Conservation (phyloP, 2,329 filamentous ascomycete species). For the Botryotinia narcissicola region DNA sequence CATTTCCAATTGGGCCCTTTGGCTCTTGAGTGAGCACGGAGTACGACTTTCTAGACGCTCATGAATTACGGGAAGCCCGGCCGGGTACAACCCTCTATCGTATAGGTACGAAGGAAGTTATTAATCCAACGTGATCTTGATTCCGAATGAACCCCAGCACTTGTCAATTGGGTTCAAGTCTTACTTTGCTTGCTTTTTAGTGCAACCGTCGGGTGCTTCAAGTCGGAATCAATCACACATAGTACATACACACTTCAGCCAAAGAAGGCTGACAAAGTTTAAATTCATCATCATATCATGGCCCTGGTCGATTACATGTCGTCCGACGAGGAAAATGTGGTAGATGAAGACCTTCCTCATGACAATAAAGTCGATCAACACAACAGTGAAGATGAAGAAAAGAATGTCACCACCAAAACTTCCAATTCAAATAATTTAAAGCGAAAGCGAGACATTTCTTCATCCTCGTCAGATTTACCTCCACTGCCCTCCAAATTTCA, state of each 20-base stretch:
- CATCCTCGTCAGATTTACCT: constrained; percentile 47
- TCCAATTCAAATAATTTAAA: constrained; percentile 27
- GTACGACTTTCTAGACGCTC: background rate
- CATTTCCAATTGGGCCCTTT: background rate
- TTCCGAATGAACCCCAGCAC: background rate
- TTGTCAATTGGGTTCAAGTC: background rate
- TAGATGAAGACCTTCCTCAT: background rate
- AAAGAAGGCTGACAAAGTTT: background rate
- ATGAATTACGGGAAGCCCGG: background rate
- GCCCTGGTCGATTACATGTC: constrained; percentile 65
- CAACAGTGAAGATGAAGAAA: background rate
- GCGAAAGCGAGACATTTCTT: constrained; percentile 36
- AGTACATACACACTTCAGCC: background rate
- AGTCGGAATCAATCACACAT: background rate
- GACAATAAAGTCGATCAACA: background rate
- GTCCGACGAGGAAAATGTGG: constrained; percentile 43
- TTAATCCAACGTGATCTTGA: background rate
- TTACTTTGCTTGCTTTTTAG: background rate
- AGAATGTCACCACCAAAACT: background rate
- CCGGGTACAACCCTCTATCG: background rate
- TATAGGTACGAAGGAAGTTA: background rate
- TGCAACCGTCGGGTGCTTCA: background rate
- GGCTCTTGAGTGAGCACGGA: background rate
- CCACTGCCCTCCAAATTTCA: constrained; percentile 79
- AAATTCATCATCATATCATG: constrained; percentile 45